Evolutionary conservation across 2,329 filamentous ascomycete genomes (phyloP), one percentile per base, ranked within the genome.

Genomic region (Teratosphaeria viscida): DNA sequence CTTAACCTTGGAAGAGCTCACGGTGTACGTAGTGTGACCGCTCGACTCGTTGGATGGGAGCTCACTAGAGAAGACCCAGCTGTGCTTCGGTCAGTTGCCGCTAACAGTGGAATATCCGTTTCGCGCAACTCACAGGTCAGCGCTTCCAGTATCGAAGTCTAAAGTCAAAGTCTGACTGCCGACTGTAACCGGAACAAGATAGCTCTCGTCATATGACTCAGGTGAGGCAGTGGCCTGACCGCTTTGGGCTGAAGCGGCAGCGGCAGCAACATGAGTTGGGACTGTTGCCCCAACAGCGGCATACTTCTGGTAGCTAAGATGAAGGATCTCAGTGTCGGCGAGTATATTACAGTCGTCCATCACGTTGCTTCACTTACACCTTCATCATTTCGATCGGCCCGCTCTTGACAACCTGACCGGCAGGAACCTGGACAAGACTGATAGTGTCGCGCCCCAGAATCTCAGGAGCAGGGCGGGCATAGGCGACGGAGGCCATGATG

Each of bases 101-200:
- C 55, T 54, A 8, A 2, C 7, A 43, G 37, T n/a, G 39, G 14
- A 5, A 23, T 37, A 52, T 19, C 10, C 16, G 34, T 23, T 19
- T 57, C 16, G 27, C 8, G 19, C 3, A 55, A 75, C 81, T 75
- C 73, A 84, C 86, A 88, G 81, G 73, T 88, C 85, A 52, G 84
- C 79, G 63, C 78, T 87, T 63, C 79, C 86, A 14, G 88, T 91
- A 65, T 91, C 88, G 61, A 91, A 81, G 69, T 89, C 86, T 61
- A 91, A 71, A 61, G 84, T 80, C 63, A 89, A 70, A 2, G 76
- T 81, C 65, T 86, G 83, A 68, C 80, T 74, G 53, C 87, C 88
- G 62, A 90, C 76, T 2, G 76, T 78, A 54, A 90, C 82, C 0
- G 85, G 82, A 63, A 71, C 74, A 6, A 78, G 71, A 65, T 78